Base-by-base conservation (phyloP, 306 rosid genomes). In the Dalbergia cultrata region DNA sequence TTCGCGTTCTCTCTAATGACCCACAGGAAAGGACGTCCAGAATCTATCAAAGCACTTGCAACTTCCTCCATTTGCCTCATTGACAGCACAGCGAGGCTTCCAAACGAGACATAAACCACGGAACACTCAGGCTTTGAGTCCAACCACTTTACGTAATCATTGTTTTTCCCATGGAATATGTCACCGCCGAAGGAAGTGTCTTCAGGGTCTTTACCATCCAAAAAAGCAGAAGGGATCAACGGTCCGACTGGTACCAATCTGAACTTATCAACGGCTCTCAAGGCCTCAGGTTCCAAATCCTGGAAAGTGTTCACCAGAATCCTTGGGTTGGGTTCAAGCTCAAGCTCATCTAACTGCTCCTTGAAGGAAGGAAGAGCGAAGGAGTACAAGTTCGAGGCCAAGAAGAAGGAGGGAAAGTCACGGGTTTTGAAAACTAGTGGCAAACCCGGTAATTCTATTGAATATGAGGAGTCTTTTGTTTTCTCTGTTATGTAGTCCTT, bases 41-140 rank as follows among this genome's bases (percentile, higher is more conserved):
- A 81, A 37, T 84, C 91, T 7, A 94, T 45, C 64, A 94, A 83
- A 1, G 79, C 95, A 39, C 83, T 70, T 0, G 87, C 90, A 0
- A 94, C 34, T 70, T 92, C 98, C 78, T 90, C 94, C 85, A 81
- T 84, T 22, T 94, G 95, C 39, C 9, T 59, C 71, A 67, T 84
- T 0, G 73, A 7, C 43, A 89, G 71, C 77, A 54, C 74, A 13
- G 82, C 52, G 1, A 89, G 13, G 26, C 86, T 84, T n/a, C 98
- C 98, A 22, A 86, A 91, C 3, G 98, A 90, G 3, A 89, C 85
- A 65, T 90, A 91, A 50, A 93, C 76, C 1, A 91, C 93, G 0
- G 87, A 89, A 0, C 10, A 33, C 60, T 80, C 60, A 0, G 90
- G 70, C 69, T 90, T 83, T 0, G 92, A 74, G 65, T 86, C 82